A percentile compares a stretch with the other conserved stretches of the same genome.
phyloP scores from a whole-genome alignment of 179 eudicot species.

The Kewa caespitosa region DNA sequence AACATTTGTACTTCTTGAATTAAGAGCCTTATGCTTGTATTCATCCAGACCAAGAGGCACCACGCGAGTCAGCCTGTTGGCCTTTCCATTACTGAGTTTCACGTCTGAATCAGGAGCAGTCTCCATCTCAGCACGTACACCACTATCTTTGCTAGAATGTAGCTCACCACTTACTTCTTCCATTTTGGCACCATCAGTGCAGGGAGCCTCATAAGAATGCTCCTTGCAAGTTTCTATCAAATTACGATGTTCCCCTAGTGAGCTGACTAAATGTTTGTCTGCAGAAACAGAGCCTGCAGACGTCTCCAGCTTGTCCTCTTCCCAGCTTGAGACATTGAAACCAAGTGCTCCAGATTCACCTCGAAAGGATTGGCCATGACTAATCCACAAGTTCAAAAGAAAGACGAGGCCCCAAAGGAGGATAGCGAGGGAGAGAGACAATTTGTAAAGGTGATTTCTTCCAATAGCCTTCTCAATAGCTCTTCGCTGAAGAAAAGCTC shows the following conservation, averaged over 20 bases:
- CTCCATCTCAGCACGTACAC: conserved; percentile 27
- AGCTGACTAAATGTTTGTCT: conserved; percentile 20
- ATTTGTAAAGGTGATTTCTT: conserved; percentile 49
- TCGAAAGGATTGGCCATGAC: conserved; percentile 57
- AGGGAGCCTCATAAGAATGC: conserved; percentile 28
- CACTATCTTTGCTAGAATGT: conserved; percentile 15
- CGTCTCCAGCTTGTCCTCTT: conserved; percentile 40
- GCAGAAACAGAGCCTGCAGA: conserved; percentile 26
- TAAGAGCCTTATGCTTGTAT: conserved; percentile 72
- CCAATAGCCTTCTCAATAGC: conserved; percentile 57
- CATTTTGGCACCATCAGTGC: conserved; percentile 21
- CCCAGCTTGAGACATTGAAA: conserved; percentile 38
- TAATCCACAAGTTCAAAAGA: conserved; percentile 63
- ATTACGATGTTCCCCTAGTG: conserved; percentile 23
- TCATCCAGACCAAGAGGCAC: conserved; percentile 79
- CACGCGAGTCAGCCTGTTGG: conserved; percentile 44
- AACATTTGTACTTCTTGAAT: conserved; percentile 41
- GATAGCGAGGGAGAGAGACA: conserved; percentile 62
- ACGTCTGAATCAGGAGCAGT: conserved; percentile 19
- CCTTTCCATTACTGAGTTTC: conserved; percentile 38
- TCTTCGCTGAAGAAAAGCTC: conserved; percentile 86
- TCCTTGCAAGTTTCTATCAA: conserved; percentile 26
- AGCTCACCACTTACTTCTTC: conserved; percentile 21
- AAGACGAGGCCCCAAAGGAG: conserved; percentile 75
- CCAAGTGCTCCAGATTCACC: conserved; percentile 54